A percentile compares a stretch with the other conserved stretches of the same genome.
Evolutionary conservation across 345 rosid species (phyloP).

Genomic region (Bruguiera sexangula): DNA sequence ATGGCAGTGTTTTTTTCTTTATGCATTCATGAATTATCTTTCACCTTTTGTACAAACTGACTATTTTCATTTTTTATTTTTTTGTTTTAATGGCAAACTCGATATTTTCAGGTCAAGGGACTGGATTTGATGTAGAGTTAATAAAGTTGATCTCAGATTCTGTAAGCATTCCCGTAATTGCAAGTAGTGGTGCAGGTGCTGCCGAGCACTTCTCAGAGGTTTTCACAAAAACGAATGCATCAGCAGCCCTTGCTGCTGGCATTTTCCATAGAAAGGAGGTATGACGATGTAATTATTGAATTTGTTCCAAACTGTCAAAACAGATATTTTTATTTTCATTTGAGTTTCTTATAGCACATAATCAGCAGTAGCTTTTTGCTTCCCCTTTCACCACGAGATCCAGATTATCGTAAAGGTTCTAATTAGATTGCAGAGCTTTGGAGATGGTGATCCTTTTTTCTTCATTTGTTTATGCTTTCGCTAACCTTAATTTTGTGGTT

Average conservation of each 20-base stretch:
- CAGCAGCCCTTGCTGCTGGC: constrained; percentile 97
- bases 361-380: neutral
- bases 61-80: neutral
- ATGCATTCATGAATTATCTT: no score
- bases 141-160: constrained; percentile 81
- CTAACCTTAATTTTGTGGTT: constrained; percentile 7
- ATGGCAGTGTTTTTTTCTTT: no score
- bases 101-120: constrained; percentile 79
- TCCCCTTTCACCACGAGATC: no score
- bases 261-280: constrained; percentile 98
- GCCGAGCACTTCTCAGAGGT: constrained; percentile 83
- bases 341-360: neutral
- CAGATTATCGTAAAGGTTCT: neutral
- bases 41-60: neutral
- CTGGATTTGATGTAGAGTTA: constrained; percentile 80
- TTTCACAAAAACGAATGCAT: constrained; percentile 71
- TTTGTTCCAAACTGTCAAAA: neutral
- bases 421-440: neutral
- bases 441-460: no score
- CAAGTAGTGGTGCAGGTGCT: constrained; percentile 95
- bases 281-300: neutral
- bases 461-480: neutral
- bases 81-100: neutral
- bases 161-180: constrained; percentile 90
- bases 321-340: neutral